Base-by-base conservation (phyloP, 768 basidiomycete species). In the Xerocomellus amylosporus region DNA sequence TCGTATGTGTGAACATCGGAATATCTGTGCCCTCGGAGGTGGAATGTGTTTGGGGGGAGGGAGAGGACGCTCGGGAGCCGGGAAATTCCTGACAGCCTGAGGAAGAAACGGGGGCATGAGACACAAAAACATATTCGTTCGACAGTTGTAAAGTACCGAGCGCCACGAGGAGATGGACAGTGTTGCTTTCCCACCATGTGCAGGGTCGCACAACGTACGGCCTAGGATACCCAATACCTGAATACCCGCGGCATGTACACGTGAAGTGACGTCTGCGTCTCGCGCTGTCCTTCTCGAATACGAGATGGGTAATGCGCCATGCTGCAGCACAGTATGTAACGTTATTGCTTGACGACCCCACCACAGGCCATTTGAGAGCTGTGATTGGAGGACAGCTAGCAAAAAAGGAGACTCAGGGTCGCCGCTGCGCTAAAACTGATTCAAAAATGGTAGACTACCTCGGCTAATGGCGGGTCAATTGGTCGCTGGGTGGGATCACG, bases 1-100 rank as follows among this genome's bases (percentile, higher is more conserved):
- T 24, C 34, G 43, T 33, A 20, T 61, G 56, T 66, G 64, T 42
- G 66, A 63, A 60, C n/a, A 30, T 24, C 43, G 58, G 55, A 40
- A 19, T 20, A 58, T 42, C 9, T 48, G 17, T 62, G 13, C 28
- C 5, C 55, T 51, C 1, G 38, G 54, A 42, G 43, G 30, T 33
- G 42, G 50, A 17, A 47, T 39, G 38, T 51, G 49, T 51, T 42
- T 42, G 4, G 41, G 56, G n/a, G 49, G 14, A 49, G 53, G 54
- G 37, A 51, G 56, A 30, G 36, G 46, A 42, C 31, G 43, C 33
- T 55, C 46, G 42, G 53, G 48, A 37, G 45, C 57, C 58, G 53
- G 33, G 24, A 54, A 7, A 26, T 54, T 15, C 34, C 47, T 55
- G 51, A 58, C 61, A 42, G 49, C 52, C 58, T 54, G 55, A 49